These are phyloP conservation scores for Ramularia collo-cygni DNA, from an alignment of 2,329 filamentous ascomycete species.

Conservation along the genomic window DNA sequence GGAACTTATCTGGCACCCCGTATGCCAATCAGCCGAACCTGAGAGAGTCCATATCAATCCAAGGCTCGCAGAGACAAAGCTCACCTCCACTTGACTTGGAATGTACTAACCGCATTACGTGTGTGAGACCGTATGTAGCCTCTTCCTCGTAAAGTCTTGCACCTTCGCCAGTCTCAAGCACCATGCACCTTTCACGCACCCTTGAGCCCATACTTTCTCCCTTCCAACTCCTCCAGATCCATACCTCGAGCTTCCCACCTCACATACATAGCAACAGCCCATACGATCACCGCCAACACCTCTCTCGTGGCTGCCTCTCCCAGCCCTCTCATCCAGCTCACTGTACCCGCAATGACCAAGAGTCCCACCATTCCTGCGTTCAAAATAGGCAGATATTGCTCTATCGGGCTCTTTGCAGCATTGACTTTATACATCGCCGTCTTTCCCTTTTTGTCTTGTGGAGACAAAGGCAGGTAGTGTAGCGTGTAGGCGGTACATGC, in stretches of 20 bases:
- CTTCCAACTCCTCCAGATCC: constrained; percentile 59
- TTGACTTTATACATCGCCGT: constrained; percentile 23
- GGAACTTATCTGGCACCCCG: too few species aligned
- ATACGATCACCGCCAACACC: constrained; percentile 47
- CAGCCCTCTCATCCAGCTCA: constrained; percentile 29
- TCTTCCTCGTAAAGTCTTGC: too few species aligned
- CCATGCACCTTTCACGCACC: constrained; percentile 46
- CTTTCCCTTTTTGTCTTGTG: constrained; percentile 37
- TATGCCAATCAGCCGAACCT: too few species aligned
- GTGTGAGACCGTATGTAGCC: too few species aligned
- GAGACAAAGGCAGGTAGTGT: constrained; percentile 37
- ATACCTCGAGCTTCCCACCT: constrained; percentile 62
- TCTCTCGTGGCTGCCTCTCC: constrained; percentile 27
- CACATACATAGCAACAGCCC: constrained; percentile 53
- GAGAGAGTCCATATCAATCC: too few species aligned
- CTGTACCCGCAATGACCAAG: constrained; percentile 43
- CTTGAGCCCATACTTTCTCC: constrained; percentile 60
- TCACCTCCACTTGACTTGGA: too few species aligned
- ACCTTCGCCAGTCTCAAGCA: too few species aligned
- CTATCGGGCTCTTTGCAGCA: constrained; percentile 42
- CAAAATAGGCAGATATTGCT: constrained; percentile 52
- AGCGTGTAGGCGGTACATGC: constrained; percentile 57
- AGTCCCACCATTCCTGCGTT: constrained; percentile 53
- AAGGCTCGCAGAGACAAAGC: too few species aligned
- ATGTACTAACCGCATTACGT: too few species aligned